Conservation (phyloP, 2,329 filamentous ascomycete species). For the Sordariomycetes sp. region DNA sequence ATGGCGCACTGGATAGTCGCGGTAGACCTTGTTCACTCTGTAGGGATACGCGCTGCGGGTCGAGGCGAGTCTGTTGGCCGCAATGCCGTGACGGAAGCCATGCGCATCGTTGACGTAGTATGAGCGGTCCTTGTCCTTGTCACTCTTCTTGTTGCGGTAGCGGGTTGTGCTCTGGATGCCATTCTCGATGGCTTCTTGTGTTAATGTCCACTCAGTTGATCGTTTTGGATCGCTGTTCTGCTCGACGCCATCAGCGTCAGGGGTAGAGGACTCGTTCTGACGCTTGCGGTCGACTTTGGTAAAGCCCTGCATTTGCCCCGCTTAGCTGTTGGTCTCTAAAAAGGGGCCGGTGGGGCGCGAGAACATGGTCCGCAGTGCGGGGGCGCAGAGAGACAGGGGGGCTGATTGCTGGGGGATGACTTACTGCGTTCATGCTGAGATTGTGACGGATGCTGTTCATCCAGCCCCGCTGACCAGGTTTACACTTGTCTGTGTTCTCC, state of each 20-base stretch:
- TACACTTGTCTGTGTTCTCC: constrained; percentile 70
- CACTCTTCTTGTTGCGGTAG: constrained; percentile 44
- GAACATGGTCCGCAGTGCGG: background rate
- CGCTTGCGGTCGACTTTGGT: constrained; percentile 25
- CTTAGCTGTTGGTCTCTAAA: too few relatives aligned
- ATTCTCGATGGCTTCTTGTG: constrained; percentile 55
- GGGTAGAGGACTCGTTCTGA: background rate
- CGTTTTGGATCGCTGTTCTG: constrained; percentile 47
- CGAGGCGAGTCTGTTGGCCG: background rate
- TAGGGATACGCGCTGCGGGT: background rate
- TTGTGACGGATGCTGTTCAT: constrained; percentile 95
- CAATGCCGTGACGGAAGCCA: background rate
- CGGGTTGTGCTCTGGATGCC: constrained; percentile 82
- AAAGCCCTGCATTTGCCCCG: constrained; percentile 30
- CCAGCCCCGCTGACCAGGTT: constrained; percentile 74
- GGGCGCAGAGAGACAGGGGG: constrained; percentile 7
- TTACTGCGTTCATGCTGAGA: constrained; percentile 87
- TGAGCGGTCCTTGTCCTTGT: background rate
- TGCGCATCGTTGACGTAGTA: background rate
- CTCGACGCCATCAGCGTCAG: constrained; percentile 8
- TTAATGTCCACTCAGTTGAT: constrained; percentile 68
- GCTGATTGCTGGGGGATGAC: constrained; percentile 10
- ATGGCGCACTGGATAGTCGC: background rate
- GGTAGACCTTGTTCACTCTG: background rate
- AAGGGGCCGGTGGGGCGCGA: too few relatives aligned